Percentiles rank a stretch among this genome's conserved stretches.
Conservation (phyloP, 2,329 filamentous ascomycete species). For the Aspergillus sp. region DNA sequence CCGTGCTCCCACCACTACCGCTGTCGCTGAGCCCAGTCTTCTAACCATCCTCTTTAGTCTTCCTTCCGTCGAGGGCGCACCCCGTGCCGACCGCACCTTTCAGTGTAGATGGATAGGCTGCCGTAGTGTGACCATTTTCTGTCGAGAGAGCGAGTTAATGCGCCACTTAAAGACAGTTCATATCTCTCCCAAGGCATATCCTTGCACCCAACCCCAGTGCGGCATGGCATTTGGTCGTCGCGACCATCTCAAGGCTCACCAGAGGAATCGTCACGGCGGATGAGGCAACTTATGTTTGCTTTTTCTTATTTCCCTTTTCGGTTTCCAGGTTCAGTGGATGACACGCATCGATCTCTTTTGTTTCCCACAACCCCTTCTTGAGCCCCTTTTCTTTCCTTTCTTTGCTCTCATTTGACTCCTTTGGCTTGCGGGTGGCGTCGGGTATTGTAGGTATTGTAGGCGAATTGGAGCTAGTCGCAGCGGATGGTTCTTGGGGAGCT, state of each 20-base stretch:
- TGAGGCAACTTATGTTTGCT: no score
- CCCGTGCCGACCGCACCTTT: neutral
- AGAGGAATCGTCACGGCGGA: slow-evolving; percentile 4
- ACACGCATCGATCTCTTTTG: no score
- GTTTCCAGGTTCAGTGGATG: no score
- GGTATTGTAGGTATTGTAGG: no score
- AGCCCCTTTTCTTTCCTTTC: no score
- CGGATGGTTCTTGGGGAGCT: no score
- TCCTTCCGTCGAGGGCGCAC: neutral
- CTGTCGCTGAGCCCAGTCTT: neutral
- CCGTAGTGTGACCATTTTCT: slow-evolving; percentile 18
- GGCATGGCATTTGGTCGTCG: neutral
- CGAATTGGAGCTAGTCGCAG: no score
- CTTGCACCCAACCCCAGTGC: slow-evolving; percentile 13
- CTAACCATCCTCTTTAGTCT: neutral
- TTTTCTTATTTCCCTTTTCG: no score
- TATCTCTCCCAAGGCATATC: slow-evolving; percentile 17
- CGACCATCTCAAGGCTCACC: slow-evolving; percentile 7
- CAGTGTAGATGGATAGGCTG: slow-evolving; percentile 21
- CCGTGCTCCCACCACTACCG: neutral
- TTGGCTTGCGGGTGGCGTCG: no score
- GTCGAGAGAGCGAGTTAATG: slow-evolving; percentile 17
- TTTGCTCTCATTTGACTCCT: no score
- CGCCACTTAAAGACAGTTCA: slow-evolving; percentile 25
- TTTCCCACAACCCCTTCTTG: no score